Conservation (phyloP, 2,329 filamentous ascomycete species). For the Triangularia setosa region DNA sequence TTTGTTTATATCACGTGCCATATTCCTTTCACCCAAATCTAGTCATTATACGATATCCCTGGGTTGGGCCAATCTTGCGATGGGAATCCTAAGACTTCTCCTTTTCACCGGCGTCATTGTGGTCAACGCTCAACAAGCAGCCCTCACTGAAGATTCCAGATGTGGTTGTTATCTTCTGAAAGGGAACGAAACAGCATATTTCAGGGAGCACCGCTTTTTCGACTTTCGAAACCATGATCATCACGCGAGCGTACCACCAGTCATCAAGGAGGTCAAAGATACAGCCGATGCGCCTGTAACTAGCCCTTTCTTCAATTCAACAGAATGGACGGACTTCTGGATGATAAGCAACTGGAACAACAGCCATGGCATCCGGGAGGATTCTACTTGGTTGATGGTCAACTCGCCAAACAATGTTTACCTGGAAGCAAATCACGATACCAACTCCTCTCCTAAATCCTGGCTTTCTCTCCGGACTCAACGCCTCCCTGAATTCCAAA, state of each 20-base stretch:
- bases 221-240: slow-evolving; percentile 44
- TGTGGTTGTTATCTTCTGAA: slow-evolving; percentile 50
- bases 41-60: neutral
- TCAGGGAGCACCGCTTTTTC: slow-evolving; percentile 45
- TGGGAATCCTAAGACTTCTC: neutral
- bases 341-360: slow-evolving; percentile 41
- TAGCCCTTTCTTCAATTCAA: slow-evolving; percentile 38
- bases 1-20: neutral
- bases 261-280: slow-evolving; percentile 29
- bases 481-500: slow-evolving; percentile 43
- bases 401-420: slow-evolving; percentile 45
- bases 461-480: slow-evolving; percentile 47
- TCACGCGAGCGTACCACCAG: slow-evolving; percentile 36
- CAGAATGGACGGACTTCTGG: slow-evolving; percentile 38
- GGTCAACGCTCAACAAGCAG: slow-evolving; percentile 8
- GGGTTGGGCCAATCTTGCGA: neutral
- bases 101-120: slow-evolving; percentile 13
- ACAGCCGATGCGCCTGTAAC: slow-evolving; percentile 32
- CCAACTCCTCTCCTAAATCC: slow-evolving; percentile 36
- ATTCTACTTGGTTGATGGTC: slow-evolving; percentile 35
- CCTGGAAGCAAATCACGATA: slow-evolving; percentile 40
- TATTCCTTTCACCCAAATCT: neutral
- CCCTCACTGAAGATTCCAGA: slow-evolving; percentile 31
- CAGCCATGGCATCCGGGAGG: slow-evolving; percentile 23
- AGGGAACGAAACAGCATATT: slow-evolving; percentile 41